A percentile compares a stretch with the other conserved stretches of the same genome.
These are phyloP conservation scores for Anethum foeniculum DNA, from an alignment of 140 eudicot species.

Conservation along the genomic window DNA sequence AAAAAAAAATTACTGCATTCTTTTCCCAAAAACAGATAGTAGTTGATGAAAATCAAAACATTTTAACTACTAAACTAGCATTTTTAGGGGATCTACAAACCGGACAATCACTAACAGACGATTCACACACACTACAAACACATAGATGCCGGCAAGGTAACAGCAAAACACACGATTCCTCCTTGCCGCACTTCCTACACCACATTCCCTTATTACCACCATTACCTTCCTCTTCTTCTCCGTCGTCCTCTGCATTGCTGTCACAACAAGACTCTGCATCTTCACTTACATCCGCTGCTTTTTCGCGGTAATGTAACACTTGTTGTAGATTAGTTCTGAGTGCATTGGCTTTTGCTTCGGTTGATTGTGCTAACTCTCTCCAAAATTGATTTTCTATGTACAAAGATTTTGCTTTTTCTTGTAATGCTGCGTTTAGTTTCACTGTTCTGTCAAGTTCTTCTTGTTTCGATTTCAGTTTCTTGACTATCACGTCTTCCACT, in stretches of 20 bases:
- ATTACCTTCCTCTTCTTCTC: not conserved
- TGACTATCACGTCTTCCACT: conserved; percentile 42
- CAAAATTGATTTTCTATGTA: conserved; percentile 61
- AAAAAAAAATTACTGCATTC: too few relatives aligned
- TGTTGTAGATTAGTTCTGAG: conserved; percentile 56
- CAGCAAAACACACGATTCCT: conserved; percentile 62
- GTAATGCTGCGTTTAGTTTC: conserved; percentile 49
- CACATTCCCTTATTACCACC: conserved; percentile 23
- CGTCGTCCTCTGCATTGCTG: conserved; percentile 31
- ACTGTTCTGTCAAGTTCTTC: conserved; percentile 45
- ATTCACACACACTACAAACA: conserved; percentile 64
- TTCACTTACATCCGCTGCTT: conserved; percentile 22
- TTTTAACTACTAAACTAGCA: conserved; percentile 69
- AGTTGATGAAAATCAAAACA: conserved; percentile 16
- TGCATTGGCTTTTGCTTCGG: conserved; percentile 77
- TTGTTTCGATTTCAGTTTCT: conserved; percentile 42
- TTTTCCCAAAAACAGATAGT: not conserved
- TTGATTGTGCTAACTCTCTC: conserved; percentile 71
- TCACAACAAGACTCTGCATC: conserved; percentile 79
- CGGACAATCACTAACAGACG: conserved; percentile 54
- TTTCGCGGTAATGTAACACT: conserved; percentile 27
- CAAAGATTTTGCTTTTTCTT: conserved; percentile 52
- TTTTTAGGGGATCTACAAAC: conserved; percentile 58
- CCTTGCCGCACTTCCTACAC: conserved; percentile 57
- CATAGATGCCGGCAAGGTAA: conserved; percentile 90